Evolutionary conservation across 2,329 filamentous ascomycete species (phyloP).

Genomic region (Tolypocladium ophioglossoides): DNA sequence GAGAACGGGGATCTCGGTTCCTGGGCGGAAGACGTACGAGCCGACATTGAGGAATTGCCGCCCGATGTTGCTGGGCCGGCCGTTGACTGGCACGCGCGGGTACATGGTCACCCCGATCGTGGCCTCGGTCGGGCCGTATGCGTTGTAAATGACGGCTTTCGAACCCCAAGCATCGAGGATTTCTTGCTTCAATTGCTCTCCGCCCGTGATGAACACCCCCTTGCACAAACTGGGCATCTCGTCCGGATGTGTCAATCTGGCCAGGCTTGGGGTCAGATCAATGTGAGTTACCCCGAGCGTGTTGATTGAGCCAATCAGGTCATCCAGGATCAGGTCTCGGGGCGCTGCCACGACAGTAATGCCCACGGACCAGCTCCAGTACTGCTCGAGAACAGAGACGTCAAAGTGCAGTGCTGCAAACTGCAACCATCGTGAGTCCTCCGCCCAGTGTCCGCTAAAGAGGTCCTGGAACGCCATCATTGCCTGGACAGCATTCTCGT

Average conservation of each 20-base stretch:
- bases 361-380: conserved; percentile 90
- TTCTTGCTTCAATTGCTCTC: conserved; percentile 79
- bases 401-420: conserved; percentile 95
- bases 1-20: conserved; percentile 60
- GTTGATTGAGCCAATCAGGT: conserved; percentile 63
- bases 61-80: conserved; percentile 81
- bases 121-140: conserved; percentile 84
- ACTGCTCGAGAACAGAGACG: conserved; percentile 86
- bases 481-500: conserved; percentile 80
- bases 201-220: conserved; percentile 88
- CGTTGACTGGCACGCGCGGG: conserved; percentile 65
- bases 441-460: conserved; percentile 65
- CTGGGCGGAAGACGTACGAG: conserved; percentile 63
- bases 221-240: conserved; percentile 70
- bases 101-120: conserved; percentile 92
- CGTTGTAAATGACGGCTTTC: conserved; percentile 76
- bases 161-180: conserved; percentile 81
- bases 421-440: conserved; percentile 71
- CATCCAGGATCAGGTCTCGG: conserved; percentile 75
- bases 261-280: conserved; percentile 81
- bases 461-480: conserved; percentile 78
- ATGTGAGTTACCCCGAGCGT: conserved; percentile 75
- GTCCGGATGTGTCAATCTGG: conserved; percentile 64
- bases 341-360: conserved; percentile 76
- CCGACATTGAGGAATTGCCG: conserved; percentile 81